A percentile compares a stretch with the other conserved stretches of the same genome.
Conservation (phyloP, 805 yeast genomes). For the Candida incommunis region DNA sequence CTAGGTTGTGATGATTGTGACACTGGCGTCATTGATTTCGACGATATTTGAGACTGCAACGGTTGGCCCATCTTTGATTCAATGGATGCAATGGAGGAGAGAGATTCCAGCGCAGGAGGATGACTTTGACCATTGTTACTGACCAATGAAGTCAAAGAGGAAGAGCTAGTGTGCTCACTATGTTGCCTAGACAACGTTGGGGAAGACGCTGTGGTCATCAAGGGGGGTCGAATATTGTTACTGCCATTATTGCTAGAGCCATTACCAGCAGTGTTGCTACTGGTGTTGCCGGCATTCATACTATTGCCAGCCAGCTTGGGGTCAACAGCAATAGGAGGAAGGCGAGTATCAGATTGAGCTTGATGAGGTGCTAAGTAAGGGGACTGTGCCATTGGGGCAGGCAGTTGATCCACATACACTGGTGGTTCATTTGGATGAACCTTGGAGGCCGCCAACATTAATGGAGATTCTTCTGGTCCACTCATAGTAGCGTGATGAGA, state of each 20-base stretch:
- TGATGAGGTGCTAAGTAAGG: conserved; percentile 12
- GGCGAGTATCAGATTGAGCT: conserved; percentile 9
- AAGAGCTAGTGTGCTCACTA: background rate
- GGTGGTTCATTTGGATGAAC: background rate
- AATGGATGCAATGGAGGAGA: background rate
- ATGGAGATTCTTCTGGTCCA: conserved; percentile 5
- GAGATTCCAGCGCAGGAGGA: background rate
- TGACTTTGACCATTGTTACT: background rate
- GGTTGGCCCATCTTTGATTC: conserved; percentile 1
- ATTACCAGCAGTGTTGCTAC: no score
- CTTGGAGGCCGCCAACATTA: conserved; percentile 3
- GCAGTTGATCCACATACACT: conserved; percentile 10
- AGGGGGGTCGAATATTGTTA: no score
- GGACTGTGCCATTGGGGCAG: conserved; percentile 9
- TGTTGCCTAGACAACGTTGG: background rate
- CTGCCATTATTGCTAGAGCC: no score
- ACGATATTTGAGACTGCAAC: background rate
- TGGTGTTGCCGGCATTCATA: background rate
- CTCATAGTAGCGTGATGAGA: background rate
- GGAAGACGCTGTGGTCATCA: background rate
- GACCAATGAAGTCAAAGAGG: no score
- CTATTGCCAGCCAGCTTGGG: background rate
- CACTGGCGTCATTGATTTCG: no score
- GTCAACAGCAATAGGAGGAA: conserved; percentile 1
- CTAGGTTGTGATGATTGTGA: background rate